phyloP scores from a whole-genome alignment of 352 stramenopile species.

The Globisporangium canariense region DNA sequence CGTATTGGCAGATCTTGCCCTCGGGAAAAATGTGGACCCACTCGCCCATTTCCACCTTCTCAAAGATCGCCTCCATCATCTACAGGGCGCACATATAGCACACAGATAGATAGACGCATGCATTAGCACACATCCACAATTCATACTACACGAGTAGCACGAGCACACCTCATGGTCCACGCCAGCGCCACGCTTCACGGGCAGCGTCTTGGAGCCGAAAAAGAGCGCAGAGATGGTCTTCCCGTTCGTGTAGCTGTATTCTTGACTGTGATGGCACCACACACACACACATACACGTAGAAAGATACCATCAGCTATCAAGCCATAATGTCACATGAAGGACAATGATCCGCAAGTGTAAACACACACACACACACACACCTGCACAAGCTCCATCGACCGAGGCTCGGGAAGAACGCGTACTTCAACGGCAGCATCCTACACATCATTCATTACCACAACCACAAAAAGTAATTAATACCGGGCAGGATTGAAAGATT shows the following conservation, averaged over 20 bases:
- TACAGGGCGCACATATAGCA: slow-evolving; percentile 15
- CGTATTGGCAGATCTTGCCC: slow-evolving; percentile 75
- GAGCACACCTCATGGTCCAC: slow-evolving; percentile 58
- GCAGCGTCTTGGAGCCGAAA: slow-evolving; percentile 67
- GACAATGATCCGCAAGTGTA: not conserved
- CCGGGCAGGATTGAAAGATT: not conserved
- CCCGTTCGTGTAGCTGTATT: slow-evolving; percentile 80
- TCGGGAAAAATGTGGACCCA: slow-evolving; percentile 90
- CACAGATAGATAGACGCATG: not conserved
- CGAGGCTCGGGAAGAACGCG: slow-evolving; percentile 36
- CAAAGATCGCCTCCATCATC: slow-evolving; percentile 76
- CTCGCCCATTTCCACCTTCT: slow-evolving; percentile 71
- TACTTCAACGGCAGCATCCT: slow-evolving; percentile 80
- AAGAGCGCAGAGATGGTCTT: slow-evolving; percentile 53
- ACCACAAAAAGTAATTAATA: not conserved
- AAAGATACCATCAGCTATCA: not conserved
- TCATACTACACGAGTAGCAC: not conserved
- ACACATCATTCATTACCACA: not conserved
- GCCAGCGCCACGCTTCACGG: slow-evolving; percentile 65
- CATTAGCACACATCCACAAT: not conserved
- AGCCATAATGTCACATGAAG: not conserved
- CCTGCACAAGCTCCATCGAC: slow-evolving; percentile 76
- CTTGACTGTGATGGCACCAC: slow-evolving; percentile 41
- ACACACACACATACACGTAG: not conserved
- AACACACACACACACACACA: slow-evolving; percentile 33